Evolutionary conservation across 2,329 filamentous ascomycete genomes (phyloP).

Genomic region (Paecilomyces dactylethromorphus): DNA sequence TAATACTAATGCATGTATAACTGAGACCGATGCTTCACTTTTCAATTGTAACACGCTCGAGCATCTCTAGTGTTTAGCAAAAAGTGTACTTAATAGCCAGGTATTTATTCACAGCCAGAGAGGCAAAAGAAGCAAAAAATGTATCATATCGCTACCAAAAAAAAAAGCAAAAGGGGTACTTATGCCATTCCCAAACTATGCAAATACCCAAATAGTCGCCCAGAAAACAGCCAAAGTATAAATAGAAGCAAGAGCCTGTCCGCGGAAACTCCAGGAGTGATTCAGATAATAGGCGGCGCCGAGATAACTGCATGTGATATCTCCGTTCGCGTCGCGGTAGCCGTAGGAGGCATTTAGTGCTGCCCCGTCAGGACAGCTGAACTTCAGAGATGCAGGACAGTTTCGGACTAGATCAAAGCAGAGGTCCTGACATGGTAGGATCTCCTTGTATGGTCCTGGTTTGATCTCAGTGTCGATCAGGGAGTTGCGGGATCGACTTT

Average conservation of each 20-base stretch:
- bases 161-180: neutral
- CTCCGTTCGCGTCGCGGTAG: conserved; percentile 25
- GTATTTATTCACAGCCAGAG: neutral
- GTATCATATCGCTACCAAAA: neutral
- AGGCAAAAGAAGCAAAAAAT: neutral
- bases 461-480: conserved; percentile 64
- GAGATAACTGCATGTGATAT: conserved; percentile 55
- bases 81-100: neutral
- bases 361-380: conserved; percentile 61
- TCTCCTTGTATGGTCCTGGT: conserved; percentile 89
- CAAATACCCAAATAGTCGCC: conserved; percentile 7
- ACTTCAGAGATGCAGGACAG: conserved; percentile 71
- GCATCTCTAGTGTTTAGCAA: no score
- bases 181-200: neutral
- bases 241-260: conserved; percentile 4
- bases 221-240: conserved; percentile 13
- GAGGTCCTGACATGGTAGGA: conserved; percentile 79
- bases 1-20: no score
- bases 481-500: conserved; percentile 59
- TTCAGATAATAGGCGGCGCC: conserved; percentile 51
- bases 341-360: conserved; percentile 50
- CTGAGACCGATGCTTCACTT: no score
- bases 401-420: conserved; percentile 81
- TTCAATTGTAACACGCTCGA: no score
- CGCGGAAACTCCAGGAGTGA: conserved; percentile 18